These are phyloP conservation scores for Agaricales sp. DNA, from an alignment of 1,284 basidiomycete species.

Conservation along the genomic window DNA sequence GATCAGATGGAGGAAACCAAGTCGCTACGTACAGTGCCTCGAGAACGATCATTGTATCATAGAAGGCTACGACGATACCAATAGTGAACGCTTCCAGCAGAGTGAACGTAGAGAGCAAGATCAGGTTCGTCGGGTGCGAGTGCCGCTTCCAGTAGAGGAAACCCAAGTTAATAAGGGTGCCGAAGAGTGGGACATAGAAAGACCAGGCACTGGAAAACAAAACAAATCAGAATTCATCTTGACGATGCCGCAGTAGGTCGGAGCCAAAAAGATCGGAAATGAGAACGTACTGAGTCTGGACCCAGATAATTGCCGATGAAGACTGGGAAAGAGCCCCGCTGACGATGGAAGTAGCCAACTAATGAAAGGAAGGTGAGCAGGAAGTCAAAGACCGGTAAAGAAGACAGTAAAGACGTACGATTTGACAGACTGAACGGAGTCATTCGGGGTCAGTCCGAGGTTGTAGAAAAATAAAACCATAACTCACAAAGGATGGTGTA, in stretches of 20 bases:
- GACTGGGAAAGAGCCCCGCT: slow-evolving; percentile 59
- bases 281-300: slow-evolving; percentile 48
- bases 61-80: slow-evolving; percentile 70
- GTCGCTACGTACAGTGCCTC: slow-evolving; percentile 60
- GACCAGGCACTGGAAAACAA: slow-evolving; percentile 49
- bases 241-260: too few relatives aligned
- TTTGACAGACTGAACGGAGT: slow-evolving; percentile 49
- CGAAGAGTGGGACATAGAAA: slow-evolving; percentile 67
- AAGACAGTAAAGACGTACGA: slow-evolving; percentile 32
- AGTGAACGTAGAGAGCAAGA: slow-evolving; percentile 72
- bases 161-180: slow-evolving; percentile 65
- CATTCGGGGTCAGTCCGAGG: slow-evolving; percentile 7
- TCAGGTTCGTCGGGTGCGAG: slow-evolving; percentile 72
- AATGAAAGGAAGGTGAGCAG: slow-evolving; percentile 5
- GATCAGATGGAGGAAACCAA: slow-evolving; percentile 1
- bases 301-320: slow-evolving; percentile 47
- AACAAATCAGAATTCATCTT: slow-evolving; percentile 1
- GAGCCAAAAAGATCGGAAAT: slow-evolving; percentile 3
- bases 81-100: slow-evolving; percentile 72
- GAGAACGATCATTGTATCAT: slow-evolving; percentile 68
- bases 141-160: slow-evolving; percentile 84
- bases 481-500: slow-evolving; percentile 70
- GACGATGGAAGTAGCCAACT: slow-evolving; percentile 65
- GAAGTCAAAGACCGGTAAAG: background rate
- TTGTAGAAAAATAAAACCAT: slow-evolving; percentile 1